Percentiles rank a stretch among this genome's conserved stretches.
These are phyloP conservation scores for Entomortierella lignicola DNA, from an alignment of 192 early-diverging fungal species.

Conservation along the genomic window DNA sequence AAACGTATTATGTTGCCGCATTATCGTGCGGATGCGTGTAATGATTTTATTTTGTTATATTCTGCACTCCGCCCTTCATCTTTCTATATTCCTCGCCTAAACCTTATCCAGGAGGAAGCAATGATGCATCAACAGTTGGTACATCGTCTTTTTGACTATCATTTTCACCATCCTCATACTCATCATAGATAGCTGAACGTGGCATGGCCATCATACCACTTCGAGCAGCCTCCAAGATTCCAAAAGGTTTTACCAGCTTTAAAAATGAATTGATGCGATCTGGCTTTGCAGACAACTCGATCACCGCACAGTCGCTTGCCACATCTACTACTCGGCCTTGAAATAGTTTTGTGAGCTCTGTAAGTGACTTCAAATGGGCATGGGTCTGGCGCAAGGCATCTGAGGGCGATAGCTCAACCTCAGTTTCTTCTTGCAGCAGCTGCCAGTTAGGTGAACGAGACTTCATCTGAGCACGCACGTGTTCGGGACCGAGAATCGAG, in stretches of 20 bases:
- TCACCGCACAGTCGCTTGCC: conserved; percentile 78
- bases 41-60: neutral
- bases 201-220: conserved; percentile 98
- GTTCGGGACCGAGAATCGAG: conserved; percentile 78
- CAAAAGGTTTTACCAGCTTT: conserved; percentile 92
- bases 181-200: conserved; percentile 73
- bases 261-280: conserved; percentile 90
- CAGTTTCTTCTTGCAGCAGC: conserved; percentile 2
- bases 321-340: conserved; percentile 89
- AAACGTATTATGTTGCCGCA: too few species aligned
- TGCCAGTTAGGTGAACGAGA: conserved; percentile 12
- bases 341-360: conserved; percentile 85
- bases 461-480: conserved; percentile 62
- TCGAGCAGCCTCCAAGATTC: conserved; percentile 92
- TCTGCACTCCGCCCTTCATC: neutral
- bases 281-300: conserved; percentile 90
- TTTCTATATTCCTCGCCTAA: neutral
- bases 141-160: conserved; percentile 72
- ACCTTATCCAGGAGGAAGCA: conserved; percentile 92
- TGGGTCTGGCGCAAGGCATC: conserved; percentile 60
- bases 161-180: conserved; percentile 14
- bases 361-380: conserved; percentile 78
- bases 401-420: conserved; percentile 45
- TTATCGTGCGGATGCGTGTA: too few species aligned
- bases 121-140: conserved; percentile 83